A percentile compares a stretch with the other conserved stretches of the same genome.
These are phyloP conservation scores for Ajuga reptans DNA, from an alignment of 305 asterid genomes.

Conservation along the genomic window DNA sequence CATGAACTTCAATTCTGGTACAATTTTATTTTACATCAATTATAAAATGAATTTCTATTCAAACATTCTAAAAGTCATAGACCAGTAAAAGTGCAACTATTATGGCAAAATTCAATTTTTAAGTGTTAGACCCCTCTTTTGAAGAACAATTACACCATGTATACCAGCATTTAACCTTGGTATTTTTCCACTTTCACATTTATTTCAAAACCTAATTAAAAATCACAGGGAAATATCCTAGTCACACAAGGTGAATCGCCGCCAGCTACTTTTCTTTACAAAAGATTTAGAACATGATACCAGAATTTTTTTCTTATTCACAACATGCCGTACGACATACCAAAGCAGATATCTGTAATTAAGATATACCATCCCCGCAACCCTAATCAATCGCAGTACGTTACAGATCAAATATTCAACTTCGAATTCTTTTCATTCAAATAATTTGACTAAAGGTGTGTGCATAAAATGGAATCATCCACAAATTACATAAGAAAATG, in stretches of 20 bases:
- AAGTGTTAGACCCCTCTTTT: not conserved
- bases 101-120: not conserved
- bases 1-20: not conserved
- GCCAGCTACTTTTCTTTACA: not conserved
- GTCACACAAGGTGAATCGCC: not conserved
- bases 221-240: not conserved
- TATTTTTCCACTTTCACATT: not conserved
- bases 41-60: not conserved
- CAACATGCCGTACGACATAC: not conserved
- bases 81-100: not conserved
- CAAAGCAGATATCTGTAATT: not conserved
- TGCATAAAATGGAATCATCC: not conserved
- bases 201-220: not conserved
- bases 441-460: not conserved
- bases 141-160: not conserved
- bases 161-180: not conserved
- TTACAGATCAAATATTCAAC: not conserved
- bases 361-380: not conserved
- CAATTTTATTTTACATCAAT: not conserved
- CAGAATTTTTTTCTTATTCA: not conserved
- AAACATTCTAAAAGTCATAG: not conserved
- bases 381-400: not conserved
- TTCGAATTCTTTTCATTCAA: not conserved
- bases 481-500: not conserved
- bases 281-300: not conserved